Base-by-base conservation (phyloP, 2,329 filamentous ascomycete genomes). In the Sarocladium kiliense region DNA sequence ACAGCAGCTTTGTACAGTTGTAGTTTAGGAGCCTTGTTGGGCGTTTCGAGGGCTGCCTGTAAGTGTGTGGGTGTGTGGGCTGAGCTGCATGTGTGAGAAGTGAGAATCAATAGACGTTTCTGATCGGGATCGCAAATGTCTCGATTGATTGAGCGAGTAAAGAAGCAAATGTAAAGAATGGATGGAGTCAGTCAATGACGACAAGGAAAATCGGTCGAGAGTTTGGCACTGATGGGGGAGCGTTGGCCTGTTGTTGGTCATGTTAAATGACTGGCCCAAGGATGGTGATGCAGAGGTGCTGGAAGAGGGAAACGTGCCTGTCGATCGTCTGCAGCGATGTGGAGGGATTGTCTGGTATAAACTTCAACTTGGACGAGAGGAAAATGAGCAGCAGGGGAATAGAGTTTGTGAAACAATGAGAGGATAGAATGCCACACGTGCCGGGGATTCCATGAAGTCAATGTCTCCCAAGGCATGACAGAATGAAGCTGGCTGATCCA, bases 211-310 rank as follows among this genome's bases (percentile, higher is more conserved):
- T 16, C 41, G 41, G 41, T 44, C 41, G 41, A 21, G 21, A 25
- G 3, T 21, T n/a, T 27, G 25, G n/a, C n/a, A n/a, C n/a, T n/a
- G n/a, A n/a, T n/a, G n/a, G n/a, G 7, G 44, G 21, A 6, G 11
- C 21, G 10, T 11, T 21, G 44, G 44, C 23, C 44, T 7, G 44
- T 47, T 47, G 23, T 30, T 47, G 44, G 44, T 23, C 16, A 23
- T 47, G 44, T 47, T 47, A 47, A 47, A 47, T 47, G 44, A 47
- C 44, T 51, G 47, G 47, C 26, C 30, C n/a, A 44, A 44, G 39
- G 7, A 44, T 9, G n/a, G 41, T 49, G 14, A 32, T 32, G 23
- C 6, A 49, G 14, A n/a, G 32, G 16, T 21, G 18, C 26, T 51
- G 27, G 18, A 51, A 34, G 11, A 27, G 47, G 47, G 25, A 51